Conservation (phyloP, 345 rosid species). For the Lepidium africanum region DNA sequence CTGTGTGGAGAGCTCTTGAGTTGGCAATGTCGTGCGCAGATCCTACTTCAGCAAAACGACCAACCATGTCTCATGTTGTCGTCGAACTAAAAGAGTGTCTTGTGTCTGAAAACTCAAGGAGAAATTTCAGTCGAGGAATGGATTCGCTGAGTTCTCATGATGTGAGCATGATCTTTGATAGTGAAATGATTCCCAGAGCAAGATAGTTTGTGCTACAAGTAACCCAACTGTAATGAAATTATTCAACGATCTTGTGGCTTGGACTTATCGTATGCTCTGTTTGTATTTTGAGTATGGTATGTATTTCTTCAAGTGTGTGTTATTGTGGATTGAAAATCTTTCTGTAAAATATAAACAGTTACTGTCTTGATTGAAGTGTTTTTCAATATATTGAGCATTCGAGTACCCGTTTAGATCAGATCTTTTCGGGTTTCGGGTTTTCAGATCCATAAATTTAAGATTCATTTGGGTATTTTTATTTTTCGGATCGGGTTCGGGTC, state of each 20-base stretch:
- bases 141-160: conserved; percentile 11
- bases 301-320: background rate
- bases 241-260: background rate
- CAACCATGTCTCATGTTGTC: conserved; percentile 25
- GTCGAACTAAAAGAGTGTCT: conserved; percentile 3
- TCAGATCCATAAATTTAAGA: too few relatives aligned
- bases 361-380: background rate
- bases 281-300: background rate
- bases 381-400: too few relatives aligned
- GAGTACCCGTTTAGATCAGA: too few relatives aligned
- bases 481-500: too few relatives aligned
- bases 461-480: too few relatives aligned
- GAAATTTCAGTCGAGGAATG: conserved; percentile 11
- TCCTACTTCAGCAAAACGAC: conserved; percentile 13
- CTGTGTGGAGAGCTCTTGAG: conserved; percentile 26
- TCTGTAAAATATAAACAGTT: background rate
- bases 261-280: background rate
- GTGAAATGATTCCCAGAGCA: conserved; percentile 10
- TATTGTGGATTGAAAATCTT: background rate
- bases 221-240: background rate
- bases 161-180: conserved; percentile 13
- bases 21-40: conserved; percentile 17
- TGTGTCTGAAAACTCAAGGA: conserved; percentile 12
- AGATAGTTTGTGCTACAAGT: conserved; percentile 15
- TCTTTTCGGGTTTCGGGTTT: too few relatives aligned